Base-by-base conservation (phyloP, 1,139 yeast species). In the Pneumocystis canis region DNA sequence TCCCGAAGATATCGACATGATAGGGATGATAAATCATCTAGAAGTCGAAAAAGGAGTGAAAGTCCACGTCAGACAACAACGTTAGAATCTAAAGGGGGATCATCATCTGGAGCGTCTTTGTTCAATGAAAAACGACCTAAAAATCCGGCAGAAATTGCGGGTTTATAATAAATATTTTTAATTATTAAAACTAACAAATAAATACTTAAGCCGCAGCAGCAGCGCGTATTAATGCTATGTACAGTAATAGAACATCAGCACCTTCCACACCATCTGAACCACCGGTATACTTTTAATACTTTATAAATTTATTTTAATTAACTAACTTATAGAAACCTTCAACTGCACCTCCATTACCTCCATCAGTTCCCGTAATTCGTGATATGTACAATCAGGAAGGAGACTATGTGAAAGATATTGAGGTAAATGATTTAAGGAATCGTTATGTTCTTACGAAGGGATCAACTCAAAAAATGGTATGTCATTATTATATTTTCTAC, bases 391-490 rank as follows among this genome's bases (percentile, higher is more conserved):
- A 37, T 16, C 64, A 66, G 5, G 62, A 64, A 4, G 59, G 62
- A 39, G 63, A 60, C 56, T 66, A 64, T 60, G 67, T 68, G 58
- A 67, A 70, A 30, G 72, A 72, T 30, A 69, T 75, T 61, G 76
- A 74, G 32, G 75, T 75, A 61, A 75, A 75, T 62, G 76, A 75
- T 60, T 64, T 74, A 60, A 69, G 76, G 30, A 75, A 74, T 69
- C 71, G 75, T 61, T 75, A 74, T 63, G 66, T 75, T 62, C 68
- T 75, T 61, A 74, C 77, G 33, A 75, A 75, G 64, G 72, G 69
- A 14, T 69, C 71, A 30, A 74, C 77, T 1, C 75, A 71, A 63
- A 66, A 66, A 5, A 67, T 66, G 66, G 65, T 63, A 58, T 16
- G 60, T 3, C 18, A 25, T 41, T 20, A 6, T 59, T 2, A 16